A percentile compares a stretch with the other conserved stretches of the same genome.
phyloP scores from a whole-genome alignment of 1,139 yeast genomes.

The Hansenula sp. region DNA sequence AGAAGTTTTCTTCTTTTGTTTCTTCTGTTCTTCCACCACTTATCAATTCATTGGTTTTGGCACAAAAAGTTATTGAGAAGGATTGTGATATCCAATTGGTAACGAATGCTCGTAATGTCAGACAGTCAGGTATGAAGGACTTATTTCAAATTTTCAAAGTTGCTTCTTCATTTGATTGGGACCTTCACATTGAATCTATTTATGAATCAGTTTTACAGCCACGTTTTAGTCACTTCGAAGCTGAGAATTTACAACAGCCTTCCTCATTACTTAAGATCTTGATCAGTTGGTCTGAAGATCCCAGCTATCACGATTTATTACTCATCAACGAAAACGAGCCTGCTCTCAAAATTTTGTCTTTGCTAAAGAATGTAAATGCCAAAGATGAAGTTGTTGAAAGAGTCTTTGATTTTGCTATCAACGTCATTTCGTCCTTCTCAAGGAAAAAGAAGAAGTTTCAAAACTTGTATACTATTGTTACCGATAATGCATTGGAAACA shows the following conservation, averaged over 20 bases:
- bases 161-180: slow-evolving; percentile 58
- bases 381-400: slow-evolving; percentile 63
- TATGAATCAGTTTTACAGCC: slow-evolving; percentile 58
- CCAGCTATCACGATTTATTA: slow-evolving; percentile 48
- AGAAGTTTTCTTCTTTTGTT: slow-evolving; percentile 47
- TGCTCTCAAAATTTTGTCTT: slow-evolving; percentile 48
- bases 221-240: slow-evolving; percentile 61
- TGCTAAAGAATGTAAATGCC: slow-evolving; percentile 51
- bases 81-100: slow-evolving; percentile 28
- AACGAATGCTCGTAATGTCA: slow-evolving; percentile 48
- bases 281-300: slow-evolving; percentile 54
- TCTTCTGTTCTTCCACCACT: slow-evolving; percentile 55
- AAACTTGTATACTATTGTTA: slow-evolving; percentile 50
- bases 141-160: slow-evolving; percentile 45
- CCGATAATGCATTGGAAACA: slow-evolving; percentile 48
- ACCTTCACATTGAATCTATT: slow-evolving; percentile 44
- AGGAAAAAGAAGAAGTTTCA: slow-evolving; percentile 41
- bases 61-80: slow-evolving; percentile 43
- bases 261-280: slow-evolving; percentile 75
- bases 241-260: slow-evolving; percentile 78
- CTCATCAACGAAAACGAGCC: slow-evolving; percentile 56
- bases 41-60: slow-evolving; percentile 50
- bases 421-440: slow-evolving; percentile 38
- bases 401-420: slow-evolving; percentile 54
- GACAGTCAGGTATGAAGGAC: slow-evolving; percentile 61